Conservation (phyloP, 176 grass and related monocot genomes). For the Rhynchospora tenuis region DNA sequence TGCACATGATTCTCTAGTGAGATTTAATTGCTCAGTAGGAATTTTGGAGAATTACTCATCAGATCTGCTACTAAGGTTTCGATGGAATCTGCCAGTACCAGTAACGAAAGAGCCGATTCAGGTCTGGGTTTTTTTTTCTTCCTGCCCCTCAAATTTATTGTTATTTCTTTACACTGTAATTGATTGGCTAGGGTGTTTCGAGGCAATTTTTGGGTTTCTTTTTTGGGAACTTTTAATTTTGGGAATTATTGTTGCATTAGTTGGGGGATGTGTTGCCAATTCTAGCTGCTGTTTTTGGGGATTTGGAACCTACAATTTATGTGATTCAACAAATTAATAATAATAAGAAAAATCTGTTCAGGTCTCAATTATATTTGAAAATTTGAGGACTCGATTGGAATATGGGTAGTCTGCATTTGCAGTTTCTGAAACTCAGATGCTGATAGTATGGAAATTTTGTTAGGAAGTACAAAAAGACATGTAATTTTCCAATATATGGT, state of each 20-base stretch:
- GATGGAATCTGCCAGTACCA: constrained; percentile 15
- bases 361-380: neutral
- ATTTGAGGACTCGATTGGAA: neutral
- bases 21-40: neutral
- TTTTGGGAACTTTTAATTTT: neutral
- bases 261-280: neutral
- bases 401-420: neutral
- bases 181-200: neutral
- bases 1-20: neutral
- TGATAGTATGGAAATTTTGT: neutral
- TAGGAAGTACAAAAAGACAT: neutral
- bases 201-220: neutral
- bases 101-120: neutral
- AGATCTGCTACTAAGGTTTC: neutral
- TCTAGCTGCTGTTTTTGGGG: neutral
- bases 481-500: neutral
- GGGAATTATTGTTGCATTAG: neutral
- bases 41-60: neutral
- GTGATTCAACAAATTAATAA: neutral
- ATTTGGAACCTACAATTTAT: neutral
- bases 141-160: neutral
- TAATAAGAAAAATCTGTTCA: neutral
- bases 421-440: neutral
- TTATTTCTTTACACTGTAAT: neutral
- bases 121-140: neutral